Evolutionary conservation across 2,329 filamentous ascomycete genomes (phyloP).

Genomic region (Ambrosiella beaveri): DNA sequence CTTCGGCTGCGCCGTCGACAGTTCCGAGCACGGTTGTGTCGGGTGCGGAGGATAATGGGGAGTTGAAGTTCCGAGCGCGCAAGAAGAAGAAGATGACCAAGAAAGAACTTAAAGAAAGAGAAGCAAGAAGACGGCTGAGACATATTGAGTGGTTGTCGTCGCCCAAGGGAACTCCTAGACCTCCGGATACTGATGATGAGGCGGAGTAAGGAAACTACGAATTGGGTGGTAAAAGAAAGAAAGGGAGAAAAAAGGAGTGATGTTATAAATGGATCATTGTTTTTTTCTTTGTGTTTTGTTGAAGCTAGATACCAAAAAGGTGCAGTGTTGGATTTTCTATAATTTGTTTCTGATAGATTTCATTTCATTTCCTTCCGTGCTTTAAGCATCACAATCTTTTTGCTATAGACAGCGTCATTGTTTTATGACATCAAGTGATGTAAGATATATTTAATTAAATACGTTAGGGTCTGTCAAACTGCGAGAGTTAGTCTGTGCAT

Average conservation of each 20-base stretch:
- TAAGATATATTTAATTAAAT: too few species aligned
- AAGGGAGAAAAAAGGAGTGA: neutral
- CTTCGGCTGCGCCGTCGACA: constrained; percentile 36
- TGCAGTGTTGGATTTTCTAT: too few species aligned
- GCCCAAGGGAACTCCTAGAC: constrained; percentile 68
- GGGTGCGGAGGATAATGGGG: constrained; percentile 63
- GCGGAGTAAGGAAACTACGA: constrained; percentile 19
- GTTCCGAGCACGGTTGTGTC: constrained; percentile 53
- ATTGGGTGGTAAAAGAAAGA: neutral
- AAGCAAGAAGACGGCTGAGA: constrained; percentile 68
- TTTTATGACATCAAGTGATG: too few species aligned
- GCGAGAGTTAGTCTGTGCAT: too few species aligned
- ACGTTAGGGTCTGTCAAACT: too few species aligned
- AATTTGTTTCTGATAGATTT: too few species aligned
- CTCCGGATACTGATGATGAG: constrained; percentile 63
- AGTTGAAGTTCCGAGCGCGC: constrained; percentile 70
- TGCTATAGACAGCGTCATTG: too few species aligned
- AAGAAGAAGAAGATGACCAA: constrained; percentile 99
- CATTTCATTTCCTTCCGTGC: too few species aligned
- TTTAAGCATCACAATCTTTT: too few species aligned
- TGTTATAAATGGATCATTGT: neutral
- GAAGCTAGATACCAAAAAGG: too few species aligned
- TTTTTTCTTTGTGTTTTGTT: neutral
- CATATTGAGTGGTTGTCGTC: constrained; percentile 76
- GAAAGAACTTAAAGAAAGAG: constrained; percentile 85